A percentile compares a stretch with the other conserved stretches of the same genome.
Evolutionary conservation across 2,329 filamentous ascomycete genomes (phyloP).

Genomic region (Elsinoe fawcettii): DNA sequence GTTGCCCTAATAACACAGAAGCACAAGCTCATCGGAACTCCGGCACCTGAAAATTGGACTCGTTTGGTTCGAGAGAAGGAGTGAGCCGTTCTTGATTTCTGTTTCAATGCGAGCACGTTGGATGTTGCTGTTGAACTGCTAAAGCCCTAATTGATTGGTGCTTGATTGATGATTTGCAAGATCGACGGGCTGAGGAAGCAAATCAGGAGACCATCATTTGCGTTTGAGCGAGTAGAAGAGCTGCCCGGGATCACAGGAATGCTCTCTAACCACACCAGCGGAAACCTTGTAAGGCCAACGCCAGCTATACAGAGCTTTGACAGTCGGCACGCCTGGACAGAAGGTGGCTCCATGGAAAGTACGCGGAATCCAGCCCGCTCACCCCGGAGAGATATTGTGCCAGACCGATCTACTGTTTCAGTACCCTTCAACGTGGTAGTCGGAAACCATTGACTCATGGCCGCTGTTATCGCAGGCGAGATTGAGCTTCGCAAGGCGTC

Average conservation of each 20-base stretch:
- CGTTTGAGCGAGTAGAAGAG: not conserved
- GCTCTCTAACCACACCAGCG: conserved; percentile 2
- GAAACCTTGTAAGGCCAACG: conserved; percentile 3
- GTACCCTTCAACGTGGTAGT: not conserved
- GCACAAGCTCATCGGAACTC: not conserved
- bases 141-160: not conserved
- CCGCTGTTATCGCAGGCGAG: not conserved
- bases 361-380: not conserved
- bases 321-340: not conserved
- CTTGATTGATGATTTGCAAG: not conserved
- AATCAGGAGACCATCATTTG: conserved; percentile 1
- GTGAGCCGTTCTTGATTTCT: not conserved
- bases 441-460: not conserved
- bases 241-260: not conserved
- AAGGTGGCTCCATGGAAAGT: not conserved
- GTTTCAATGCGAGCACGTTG: conserved; percentile 1
- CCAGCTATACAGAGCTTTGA: conserved; percentile 12
- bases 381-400: not conserved
- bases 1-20: not conserved
- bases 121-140: not conserved
- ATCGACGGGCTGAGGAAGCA: not conserved
- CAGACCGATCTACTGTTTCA: conserved; percentile 1
- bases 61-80: not conserved
- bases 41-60: conserved; percentile 2
- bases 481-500: not conserved